These are phyloP conservation scores for Puccinia novopanici DNA, from an alignment of 1,284 basidiomycete genomes.

Conservation along the genomic window DNA sequence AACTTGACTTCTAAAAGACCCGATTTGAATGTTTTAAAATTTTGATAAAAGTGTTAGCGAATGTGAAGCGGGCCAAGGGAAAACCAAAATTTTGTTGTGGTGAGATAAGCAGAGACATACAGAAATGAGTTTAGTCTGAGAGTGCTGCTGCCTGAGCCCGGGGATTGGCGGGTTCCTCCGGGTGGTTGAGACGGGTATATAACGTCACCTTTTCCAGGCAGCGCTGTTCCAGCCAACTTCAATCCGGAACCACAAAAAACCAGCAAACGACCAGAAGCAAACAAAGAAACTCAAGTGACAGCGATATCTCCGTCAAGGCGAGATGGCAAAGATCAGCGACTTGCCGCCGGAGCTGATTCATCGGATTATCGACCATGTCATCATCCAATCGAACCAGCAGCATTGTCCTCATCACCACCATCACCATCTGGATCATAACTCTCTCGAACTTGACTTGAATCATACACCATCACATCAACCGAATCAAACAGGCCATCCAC, in stretches of 20 bases:
- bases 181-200: not conserved
- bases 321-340: slow-evolving; percentile 19
- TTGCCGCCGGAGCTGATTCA: slow-evolving; percentile 12
- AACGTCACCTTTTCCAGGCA: not conserved
- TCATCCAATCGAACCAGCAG: not conserved
- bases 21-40: no score
- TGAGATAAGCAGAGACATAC: no score
- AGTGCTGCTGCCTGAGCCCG: no score
- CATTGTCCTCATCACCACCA: slow-evolving; percentile 24
- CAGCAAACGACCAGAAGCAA: not conserved
- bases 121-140: not conserved
- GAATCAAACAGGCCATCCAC: not conserved
- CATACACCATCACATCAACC: not conserved
- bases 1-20: no score
- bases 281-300: not conserved
- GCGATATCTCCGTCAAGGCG: no score
- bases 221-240: not conserved
- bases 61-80: no score
- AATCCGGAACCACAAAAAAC: not conserved
- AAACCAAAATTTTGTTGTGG: no score
- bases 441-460: not conserved
- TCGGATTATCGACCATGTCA: slow-evolving; percentile 13
- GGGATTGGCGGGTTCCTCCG: not conserved
- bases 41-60: no score
- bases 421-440: slow-evolving; percentile 13